Base-by-base conservation (phyloP, 768 basidiomycete species). In the Suillus plorans region DNA sequence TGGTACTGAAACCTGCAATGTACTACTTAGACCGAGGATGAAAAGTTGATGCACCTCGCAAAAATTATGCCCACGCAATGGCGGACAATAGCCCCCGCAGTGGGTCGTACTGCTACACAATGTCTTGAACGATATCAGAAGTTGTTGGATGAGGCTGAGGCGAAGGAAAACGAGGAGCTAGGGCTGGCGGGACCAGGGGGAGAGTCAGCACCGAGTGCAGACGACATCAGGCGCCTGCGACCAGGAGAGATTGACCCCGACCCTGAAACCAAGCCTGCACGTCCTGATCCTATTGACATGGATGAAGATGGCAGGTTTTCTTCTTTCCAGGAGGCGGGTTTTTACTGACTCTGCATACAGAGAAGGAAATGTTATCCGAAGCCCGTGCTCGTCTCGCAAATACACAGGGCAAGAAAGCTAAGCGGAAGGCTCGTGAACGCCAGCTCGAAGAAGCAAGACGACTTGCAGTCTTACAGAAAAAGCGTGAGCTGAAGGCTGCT, bases 21-120 rank as follows among this genome's bases (percentile, higher is more conserved):
- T 22, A 34, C 66, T 44, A 34, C 56, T 16, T 61, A 96, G 94
- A 94, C 92, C 20, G 97, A 99, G 79, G 97, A 99, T 79, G 97
- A 99, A 80, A 99, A 99, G 77, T 86, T 99, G 4, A 84, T 99
- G 13, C 96, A 99, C 76, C 87, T 99, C 28, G 97, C 97, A 50
- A 99, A 98, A 78, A 83, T 99, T 65, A 99, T 99, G 95, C 97
- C 97, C 0, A 99, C 97, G 0, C 97, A 99, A 82, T 99, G 97
- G 97, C 90, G 97, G 36, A 98, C 97, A 28, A 97, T 99, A 70
- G 96, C 97, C 5, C 97, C 97, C 59, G 97, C 97, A 66, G 97
- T 99, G 63, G 97, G 97, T 49, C 87, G 97, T 36, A 99, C 97
- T 1, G 97, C 97, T 1, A 97, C 93, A 0, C 97, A 99, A 74